Evolutionary conservation across 2,329 filamentous ascomycete genomes (phyloP).

Genomic region (Blastomyces parvus): DNA sequence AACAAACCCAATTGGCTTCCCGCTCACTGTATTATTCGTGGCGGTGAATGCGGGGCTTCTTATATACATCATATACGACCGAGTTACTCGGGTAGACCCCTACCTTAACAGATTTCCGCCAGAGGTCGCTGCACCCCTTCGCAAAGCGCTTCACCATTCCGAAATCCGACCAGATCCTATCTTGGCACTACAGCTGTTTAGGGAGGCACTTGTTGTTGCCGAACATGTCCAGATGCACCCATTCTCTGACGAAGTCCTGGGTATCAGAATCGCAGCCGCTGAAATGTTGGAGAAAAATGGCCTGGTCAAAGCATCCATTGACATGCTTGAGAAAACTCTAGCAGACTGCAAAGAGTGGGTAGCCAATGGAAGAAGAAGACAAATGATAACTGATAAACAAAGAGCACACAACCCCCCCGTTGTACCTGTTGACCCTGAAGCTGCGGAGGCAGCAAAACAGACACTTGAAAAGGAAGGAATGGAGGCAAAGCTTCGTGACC

Average conservation of each 20-base stretch:
- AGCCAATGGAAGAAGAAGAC: slow-evolving; percentile 20
- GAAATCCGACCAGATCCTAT: slow-evolving; percentile 66
- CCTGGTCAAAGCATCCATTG: slow-evolving; percentile 59
- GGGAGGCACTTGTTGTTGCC: slow-evolving; percentile 64
- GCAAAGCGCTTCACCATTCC: slow-evolving; percentile 77
- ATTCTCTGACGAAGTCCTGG: slow-evolving; percentile 82
- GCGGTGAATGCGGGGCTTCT: slow-evolving; percentile 29
- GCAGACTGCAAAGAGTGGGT: slow-evolving; percentile 51
- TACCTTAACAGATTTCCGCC: slow-evolving; percentile 37
- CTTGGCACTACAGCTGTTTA: slow-evolving; percentile 74
- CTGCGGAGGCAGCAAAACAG: slow-evolving; percentile 14
- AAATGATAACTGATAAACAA: slow-evolving; percentile 17
- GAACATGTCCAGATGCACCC: slow-evolving; percentile 69
- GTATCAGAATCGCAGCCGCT: slow-evolving; percentile 74
- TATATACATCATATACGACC: slow-evolving; percentile 35
- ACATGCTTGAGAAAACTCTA: slow-evolving; percentile 68
- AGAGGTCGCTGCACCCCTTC: slow-evolving; percentile 51
- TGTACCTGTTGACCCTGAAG: slow-evolving; percentile 16
- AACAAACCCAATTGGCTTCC: slow-evolving; percentile 36
- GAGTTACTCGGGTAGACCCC: slow-evolving; percentile 34
- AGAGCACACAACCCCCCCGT: slow-evolving; percentile 11
- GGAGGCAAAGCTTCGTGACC: slow-evolving; percentile 43
- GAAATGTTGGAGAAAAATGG: slow-evolving; percentile 69
- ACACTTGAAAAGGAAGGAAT: slow-evolving; percentile 18
- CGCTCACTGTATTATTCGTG: slow-evolving; percentile 32